Evolutionary conservation across 1,139 yeast species (phyloP).

Genomic region (Yamadazyma epiphylla): DNA sequence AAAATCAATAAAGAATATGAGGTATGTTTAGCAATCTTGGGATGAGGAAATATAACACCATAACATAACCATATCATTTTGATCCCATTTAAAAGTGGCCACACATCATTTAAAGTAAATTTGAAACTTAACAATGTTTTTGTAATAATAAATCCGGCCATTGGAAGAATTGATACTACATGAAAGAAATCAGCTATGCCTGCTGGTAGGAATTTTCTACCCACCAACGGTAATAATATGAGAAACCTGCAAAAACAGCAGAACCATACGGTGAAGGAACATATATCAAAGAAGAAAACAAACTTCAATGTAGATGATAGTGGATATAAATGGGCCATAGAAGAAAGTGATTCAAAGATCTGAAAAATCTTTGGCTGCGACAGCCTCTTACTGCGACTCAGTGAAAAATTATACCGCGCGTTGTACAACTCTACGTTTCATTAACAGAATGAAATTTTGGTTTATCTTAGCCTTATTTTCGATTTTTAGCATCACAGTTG

Average conservation of each 20-base stretch:
- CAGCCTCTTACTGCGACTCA: not conserved
- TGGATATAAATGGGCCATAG: slow-evolving; percentile 33
- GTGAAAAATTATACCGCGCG: not conserved
- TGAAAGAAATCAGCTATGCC: slow-evolving; percentile 67
- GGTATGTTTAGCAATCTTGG: slow-evolving; percentile 46
- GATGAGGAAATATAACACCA: slow-evolving; percentile 45
- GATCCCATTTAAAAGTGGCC: slow-evolving; percentile 28
- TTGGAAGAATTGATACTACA: slow-evolving; percentile 35
- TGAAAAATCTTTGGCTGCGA: no score
- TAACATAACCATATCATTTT: slow-evolving; percentile 42
- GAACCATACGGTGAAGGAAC: slow-evolving; percentile 45
- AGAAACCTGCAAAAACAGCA: slow-evolving; percentile 50
- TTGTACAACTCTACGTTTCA: not conserved
- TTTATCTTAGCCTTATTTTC: slow-evolving; percentile 9
- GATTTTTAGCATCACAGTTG: slow-evolving; percentile 16
- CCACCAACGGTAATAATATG: slow-evolving; percentile 57
- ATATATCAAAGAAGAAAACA: slow-evolving; percentile 32
- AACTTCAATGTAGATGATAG: slow-evolving; percentile 28
- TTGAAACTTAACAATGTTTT: slow-evolving; percentile 14
- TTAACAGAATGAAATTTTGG: slow-evolving; percentile 4
- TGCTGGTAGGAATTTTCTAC: slow-evolving; percentile 59
- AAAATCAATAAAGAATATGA: slow-evolving; percentile 45
- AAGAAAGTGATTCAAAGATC: no score
- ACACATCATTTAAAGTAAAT: slow-evolving; percentile 15
- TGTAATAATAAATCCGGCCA: slow-evolving; percentile 22